A percentile compares a stretch with the other conserved stretches of the same genome.
phyloP scores from a whole-genome alignment of 306 rosid genomes.

The Glycine latifolia region DNA sequence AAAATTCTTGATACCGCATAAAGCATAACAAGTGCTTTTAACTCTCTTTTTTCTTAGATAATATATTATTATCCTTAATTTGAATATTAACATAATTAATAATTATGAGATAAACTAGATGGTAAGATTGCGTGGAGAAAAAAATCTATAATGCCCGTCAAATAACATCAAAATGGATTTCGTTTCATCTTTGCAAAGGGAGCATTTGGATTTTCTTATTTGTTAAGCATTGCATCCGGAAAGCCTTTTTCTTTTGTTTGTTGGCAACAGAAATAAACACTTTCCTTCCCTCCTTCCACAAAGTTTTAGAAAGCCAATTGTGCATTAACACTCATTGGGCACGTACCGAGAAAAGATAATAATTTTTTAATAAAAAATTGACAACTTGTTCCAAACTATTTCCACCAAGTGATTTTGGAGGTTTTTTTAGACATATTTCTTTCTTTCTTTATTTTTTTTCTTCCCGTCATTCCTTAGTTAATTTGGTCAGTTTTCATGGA shows the following conservation, averaged over 20 bases:
- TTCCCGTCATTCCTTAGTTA: constrained; percentile 8
- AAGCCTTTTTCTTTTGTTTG: constrained; percentile 54
- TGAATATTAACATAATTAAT: not conserved
- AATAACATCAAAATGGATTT: not conserved
- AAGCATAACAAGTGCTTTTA: not conserved
- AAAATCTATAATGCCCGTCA: not conserved
- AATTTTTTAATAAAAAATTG: not conserved
- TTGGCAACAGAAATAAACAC: constrained; percentile 47
- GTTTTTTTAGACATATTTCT: not conserved
- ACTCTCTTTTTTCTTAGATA: not conserved
- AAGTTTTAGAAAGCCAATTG: constrained; percentile 51
- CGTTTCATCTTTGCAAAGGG: constrained; percentile 10
- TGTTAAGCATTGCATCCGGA: constrained; percentile 67
- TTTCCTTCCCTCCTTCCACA: constrained; percentile 46
- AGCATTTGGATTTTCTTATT: constrained; percentile 59
- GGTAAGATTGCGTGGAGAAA: too few species aligned
- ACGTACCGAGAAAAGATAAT: constrained; percentile 14
- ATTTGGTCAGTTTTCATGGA: constrained; percentile 42
- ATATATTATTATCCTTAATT: not conserved
- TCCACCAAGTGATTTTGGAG: constrained; percentile 1
- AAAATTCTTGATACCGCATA: too few species aligned
- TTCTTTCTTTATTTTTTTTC: not conserved
- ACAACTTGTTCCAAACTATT: constrained; percentile 44
- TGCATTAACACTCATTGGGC: constrained; percentile 41
- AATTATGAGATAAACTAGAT: not conserved